These are phyloP conservation scores for Penicillium crustosum DNA, from an alignment of 2,329 filamentous ascomycete species.

Conservation along the genomic window DNA sequence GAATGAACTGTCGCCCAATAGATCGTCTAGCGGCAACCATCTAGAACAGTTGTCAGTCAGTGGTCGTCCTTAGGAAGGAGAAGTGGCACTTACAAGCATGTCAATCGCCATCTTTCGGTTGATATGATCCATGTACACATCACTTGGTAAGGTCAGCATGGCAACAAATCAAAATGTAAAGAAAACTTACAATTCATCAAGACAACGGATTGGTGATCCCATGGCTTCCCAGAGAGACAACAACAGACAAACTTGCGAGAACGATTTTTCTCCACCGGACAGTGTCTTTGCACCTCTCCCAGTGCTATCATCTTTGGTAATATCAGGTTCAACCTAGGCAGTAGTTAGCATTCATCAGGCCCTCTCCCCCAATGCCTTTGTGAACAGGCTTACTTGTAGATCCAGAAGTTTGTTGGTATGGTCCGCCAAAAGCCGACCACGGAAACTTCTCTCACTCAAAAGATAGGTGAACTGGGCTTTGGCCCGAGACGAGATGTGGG, in stretches of 20 bases:
- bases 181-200: conserved; percentile 77
- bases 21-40: conserved; percentile 81
- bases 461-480: conserved; percentile 85
- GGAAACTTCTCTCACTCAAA: conserved; percentile 83
- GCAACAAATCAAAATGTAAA: conserved; percentile 14
- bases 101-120: conserved; percentile 91
- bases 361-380: not conserved
- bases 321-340: conserved; percentile 61
- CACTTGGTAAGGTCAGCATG: conserved; percentile 47
- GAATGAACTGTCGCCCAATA: conserved; percentile 88
- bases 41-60: conserved; percentile 44
- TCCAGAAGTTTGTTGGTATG: conserved; percentile 73
- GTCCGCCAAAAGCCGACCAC: conserved; percentile 76
- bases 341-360: conserved; percentile 8
- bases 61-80: not conserved
- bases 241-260: conserved; percentile 91
- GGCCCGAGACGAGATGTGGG: conserved; percentile 80
- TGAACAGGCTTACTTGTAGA: conserved; percentile 60
- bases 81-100: conserved; percentile 71
- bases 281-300: conserved; percentile 87
- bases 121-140: conserved; percentile 98
- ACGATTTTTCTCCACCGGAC: conserved; percentile 95
- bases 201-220: conserved; percentile 88
- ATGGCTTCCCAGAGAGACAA: conserved; percentile 97
- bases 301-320: conserved; percentile 65